Evolutionary conservation across 176 grass and related monocot species (phyloP), one percentile per base, ranked within the genome.

Genomic region (Coix lacrymajobi): DNA sequence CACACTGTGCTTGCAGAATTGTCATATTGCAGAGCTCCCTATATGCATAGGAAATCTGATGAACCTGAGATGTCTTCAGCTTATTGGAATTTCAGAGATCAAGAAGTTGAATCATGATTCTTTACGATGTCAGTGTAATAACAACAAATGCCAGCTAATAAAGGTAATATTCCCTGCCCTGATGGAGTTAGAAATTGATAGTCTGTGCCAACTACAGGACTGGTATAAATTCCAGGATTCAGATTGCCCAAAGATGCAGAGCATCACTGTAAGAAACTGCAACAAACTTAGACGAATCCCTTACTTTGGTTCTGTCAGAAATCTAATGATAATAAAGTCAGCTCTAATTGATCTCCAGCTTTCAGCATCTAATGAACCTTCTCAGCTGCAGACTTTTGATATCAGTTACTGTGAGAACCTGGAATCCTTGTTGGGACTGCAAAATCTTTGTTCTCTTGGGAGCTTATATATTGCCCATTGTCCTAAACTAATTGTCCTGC

Each of bases 231-330:
- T 28, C 12, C 56, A 51, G 22, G 69, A 83, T 74, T 83, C 70
- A 37, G 81, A 83, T 49, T 83, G 5, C 57, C 81, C 81, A 33
- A 83, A 83, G 43, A 16, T 83, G 20, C 40, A 64, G 20, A 83
- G 7, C 3, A 12, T 83, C 32, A 83, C 57, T 37, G 19, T 83
- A 45, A 83, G 81, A 74, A 64, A 83, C 29, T 83, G 81, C 40
- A 0, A 11, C 29, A 83, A 83, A 36, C 57, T 83, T n/a, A 64
- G 56, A 64, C 33, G 20, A 20, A 73, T 83, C 1, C 81, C 69
- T 74, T 64, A 63, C 28, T 83, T 82, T 37, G 3, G 39, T 48
- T 64, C 69, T 33, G 40, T 83, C 30, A 73, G 56, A 36, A 64
- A 74, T 6, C 29, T 83, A 38, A 16, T 20, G 63, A 49, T 83